Base-by-base conservation (phyloP, 2,329 filamentous ascomycete species). In the Colletotrichum sansevieriae region DNA sequence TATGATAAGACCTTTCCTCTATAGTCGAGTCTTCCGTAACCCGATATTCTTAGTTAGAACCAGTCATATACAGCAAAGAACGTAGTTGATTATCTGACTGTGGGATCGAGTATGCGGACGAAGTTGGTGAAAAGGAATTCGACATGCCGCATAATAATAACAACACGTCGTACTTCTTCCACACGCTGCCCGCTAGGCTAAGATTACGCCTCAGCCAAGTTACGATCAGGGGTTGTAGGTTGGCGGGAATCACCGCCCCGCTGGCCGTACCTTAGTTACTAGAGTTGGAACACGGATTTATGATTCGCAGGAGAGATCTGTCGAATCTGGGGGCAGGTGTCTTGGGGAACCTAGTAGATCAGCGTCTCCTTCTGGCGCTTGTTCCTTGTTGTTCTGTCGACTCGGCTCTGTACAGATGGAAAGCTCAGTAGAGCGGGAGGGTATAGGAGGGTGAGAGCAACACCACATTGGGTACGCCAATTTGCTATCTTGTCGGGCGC, bases 161-260 rank as follows among this genome's bases (percentile, higher is more conserved):
- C 7, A 29, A 29, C 8, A 29, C 8, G 29, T 37, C 18, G 33
- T 22, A 25, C 33, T 41, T 41, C 35, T 20, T 55, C 35, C 35
- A 20, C n/a, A 13, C 52, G 35, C 33, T 13, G 52, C 33, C 35
- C 22, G 33, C 52, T 55, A 41, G 22, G 29, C 55, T 22, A 33
- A 46, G 46, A 47, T 43, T 13, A 60, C 35, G 39, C 35, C 43
- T 51, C 5, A 29, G 37, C 44, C 35, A 55, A 15, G 15, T 25
- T 18, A 33, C 33, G 29, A 8, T 20, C 18, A 15, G 54, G 52
- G 46, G 52, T 8, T 20, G 20, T 15, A 49, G 62, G 58, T 51
- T 64, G 35, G 54, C 43, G 35, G 44, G 46, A 60, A 35, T 57
- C 55, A 41, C 35, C 65, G 59, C 60, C 59, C 65, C 65, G 18